These are phyloP conservation scores for Sisymbrium altissimum DNA, from an alignment of 345 rosid species.

Conservation along the genomic window DNA sequence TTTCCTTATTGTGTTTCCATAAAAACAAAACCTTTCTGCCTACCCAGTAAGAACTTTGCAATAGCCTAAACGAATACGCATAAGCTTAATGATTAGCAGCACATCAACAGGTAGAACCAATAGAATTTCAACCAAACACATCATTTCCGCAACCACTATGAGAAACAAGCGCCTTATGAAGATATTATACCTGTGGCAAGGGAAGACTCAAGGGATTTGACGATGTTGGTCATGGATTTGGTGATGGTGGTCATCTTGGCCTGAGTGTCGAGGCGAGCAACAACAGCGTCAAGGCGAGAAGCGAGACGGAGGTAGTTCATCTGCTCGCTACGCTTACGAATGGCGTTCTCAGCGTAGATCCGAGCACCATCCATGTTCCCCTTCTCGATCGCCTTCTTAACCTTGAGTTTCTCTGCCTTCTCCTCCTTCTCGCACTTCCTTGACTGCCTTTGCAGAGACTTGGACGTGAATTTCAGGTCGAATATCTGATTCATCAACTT, in stretches of 20 bases:
- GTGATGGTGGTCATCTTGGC: slow-evolving; percentile 92
- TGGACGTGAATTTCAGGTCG: slow-evolving; percentile 90
- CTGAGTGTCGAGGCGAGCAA: slow-evolving; percentile 90
- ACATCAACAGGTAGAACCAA: neutral
- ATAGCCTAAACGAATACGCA: neutral
- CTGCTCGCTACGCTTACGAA: slow-evolving; percentile 94
- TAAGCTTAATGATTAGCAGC: neutral
- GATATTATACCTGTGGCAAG: slow-evolving; percentile 62
- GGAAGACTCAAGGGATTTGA: slow-evolving; percentile 90
- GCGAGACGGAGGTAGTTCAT: slow-evolving; percentile 95
- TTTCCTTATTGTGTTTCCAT: no score
- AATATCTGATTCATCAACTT: slow-evolving; percentile 92
- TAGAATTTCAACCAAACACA: neutral
- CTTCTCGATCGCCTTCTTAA: slow-evolving; percentile 97
- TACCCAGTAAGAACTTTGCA: neutral
- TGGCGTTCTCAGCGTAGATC: slow-evolving; percentile 96
- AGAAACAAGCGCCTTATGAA: neutral
- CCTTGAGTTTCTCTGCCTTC: slow-evolving; percentile 92
- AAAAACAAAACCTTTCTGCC: neutral
- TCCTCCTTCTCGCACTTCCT: slow-evolving; percentile 99
- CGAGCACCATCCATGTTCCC: slow-evolving; percentile 99
- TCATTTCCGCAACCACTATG: neutral
- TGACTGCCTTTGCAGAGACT: slow-evolving; percentile 84
- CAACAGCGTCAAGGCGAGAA: slow-evolving; percentile 93
- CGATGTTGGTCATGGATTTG: slow-evolving; percentile 83